Conservation (phyloP, 2,329 filamentous ascomycete genomes). For the Paraconiothyrium brasiliense region DNA sequence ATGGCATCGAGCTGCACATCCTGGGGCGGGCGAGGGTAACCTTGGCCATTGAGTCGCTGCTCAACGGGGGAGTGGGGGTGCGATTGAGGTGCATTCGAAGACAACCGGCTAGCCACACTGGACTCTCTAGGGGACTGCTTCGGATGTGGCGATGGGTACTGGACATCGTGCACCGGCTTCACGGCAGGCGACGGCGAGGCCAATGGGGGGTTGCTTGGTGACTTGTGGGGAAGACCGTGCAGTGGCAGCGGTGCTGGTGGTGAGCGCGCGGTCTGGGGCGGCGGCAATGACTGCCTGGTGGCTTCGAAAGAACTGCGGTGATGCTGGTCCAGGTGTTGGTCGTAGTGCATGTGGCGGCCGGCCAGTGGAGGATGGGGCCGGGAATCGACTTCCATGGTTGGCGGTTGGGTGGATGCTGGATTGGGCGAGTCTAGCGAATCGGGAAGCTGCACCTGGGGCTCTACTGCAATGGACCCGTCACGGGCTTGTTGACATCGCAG, state of each 20-base stretch:
- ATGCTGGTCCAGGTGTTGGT: slow-evolving; percentile 28
- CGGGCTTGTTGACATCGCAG: slow-evolving; percentile 47
- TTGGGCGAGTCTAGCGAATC: slow-evolving; percentile 31
- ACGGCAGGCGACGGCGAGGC: slow-evolving; percentile 28
- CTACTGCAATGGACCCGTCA: slow-evolving; percentile 34
- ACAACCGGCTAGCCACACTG: slow-evolving; percentile 25
- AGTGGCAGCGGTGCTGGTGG: slow-evolving; percentile 24
- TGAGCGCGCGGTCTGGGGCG: slow-evolving; percentile 31
- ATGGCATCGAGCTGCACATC: slow-evolving; percentile 52
- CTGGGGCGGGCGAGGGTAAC: slow-evolving; percentile 39
- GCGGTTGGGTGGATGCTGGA: slow-evolving; percentile 17
- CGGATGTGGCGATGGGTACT: slow-evolving; percentile 24
- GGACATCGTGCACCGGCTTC: slow-evolving; percentile 28
- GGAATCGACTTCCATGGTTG: slow-evolving; percentile 44
- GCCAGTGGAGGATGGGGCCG: slow-evolving; percentile 30
- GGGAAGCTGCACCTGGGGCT: slow-evolving; percentile 37
- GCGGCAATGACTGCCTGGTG: slow-evolving; percentile 30
- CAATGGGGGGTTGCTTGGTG: slow-evolving; percentile 26
- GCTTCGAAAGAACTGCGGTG: slow-evolving; percentile 26
- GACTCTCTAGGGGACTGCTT: slow-evolving; percentile 27
- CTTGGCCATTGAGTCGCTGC: slow-evolving; percentile 36
- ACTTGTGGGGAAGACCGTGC: slow-evolving; percentile 28
- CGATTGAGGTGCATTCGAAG: slow-evolving; percentile 21
- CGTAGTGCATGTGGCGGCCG: slow-evolving; percentile 25
- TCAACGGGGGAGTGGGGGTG: slow-evolving; percentile 26